Evolutionary conservation across 2,329 filamentous ascomycete species (phyloP).

Genomic region (Calonectria naviculata): DNA sequence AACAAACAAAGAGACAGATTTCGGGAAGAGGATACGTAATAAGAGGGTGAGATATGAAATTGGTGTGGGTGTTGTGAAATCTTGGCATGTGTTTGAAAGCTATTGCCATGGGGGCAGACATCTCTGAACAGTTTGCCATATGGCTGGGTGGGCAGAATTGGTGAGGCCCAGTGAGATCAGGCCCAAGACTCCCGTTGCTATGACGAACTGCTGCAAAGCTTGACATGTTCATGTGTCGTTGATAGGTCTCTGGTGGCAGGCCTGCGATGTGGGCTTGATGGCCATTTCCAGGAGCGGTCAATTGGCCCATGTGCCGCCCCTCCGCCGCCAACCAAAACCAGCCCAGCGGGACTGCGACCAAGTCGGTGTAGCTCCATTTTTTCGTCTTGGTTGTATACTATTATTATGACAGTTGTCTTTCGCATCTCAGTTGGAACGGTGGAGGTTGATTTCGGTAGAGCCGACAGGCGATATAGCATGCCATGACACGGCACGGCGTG

Average conservation of each 20-base stretch:
- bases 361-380: constrained; percentile 13
- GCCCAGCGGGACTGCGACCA: constrained; percentile 13
- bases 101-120: background rate
- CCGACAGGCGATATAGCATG: constrained; percentile 2
- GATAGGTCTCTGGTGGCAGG: background rate
- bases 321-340: constrained; percentile 11
- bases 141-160: background rate
- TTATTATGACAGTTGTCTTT: constrained; percentile 13
- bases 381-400: constrained; percentile 11
- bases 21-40: background rate
- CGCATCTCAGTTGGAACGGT: constrained; percentile 5
- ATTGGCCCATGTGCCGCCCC: constrained; percentile 7
- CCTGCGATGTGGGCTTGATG: background rate
- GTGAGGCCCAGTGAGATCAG: background rate
- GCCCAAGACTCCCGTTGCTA: constrained; percentile 33
- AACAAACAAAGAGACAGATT: background rate
- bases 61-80: constrained; percentile 1
- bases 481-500: background rate
- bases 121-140: background rate
- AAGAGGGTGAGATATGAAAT: background rate
- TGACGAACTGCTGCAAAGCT: constrained; percentile 36
- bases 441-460: constrained; percentile 3
- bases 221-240: constrained; percentile 7
- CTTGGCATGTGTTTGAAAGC: constrained; percentile 11
- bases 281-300: constrained; percentile 9